Conservation (phyloP, 768 basidiomycete species). For the Mycena galericulata region DNA sequence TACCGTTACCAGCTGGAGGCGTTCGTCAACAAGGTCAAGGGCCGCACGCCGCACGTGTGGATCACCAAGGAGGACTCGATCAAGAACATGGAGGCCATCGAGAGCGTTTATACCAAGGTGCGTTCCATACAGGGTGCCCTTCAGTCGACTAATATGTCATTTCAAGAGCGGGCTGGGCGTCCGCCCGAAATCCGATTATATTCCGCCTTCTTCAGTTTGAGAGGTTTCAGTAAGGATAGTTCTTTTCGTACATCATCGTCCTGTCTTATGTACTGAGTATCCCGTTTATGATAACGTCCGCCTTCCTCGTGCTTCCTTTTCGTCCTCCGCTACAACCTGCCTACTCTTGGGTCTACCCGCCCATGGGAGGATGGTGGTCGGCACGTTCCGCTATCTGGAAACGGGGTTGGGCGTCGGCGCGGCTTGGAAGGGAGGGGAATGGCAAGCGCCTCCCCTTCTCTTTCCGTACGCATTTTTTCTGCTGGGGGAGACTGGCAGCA, state of each 20-base stretch:
- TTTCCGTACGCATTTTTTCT: no score
- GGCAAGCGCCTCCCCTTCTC: no score
- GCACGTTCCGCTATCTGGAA: no score
- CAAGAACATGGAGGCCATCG: slow-evolving; percentile 67
- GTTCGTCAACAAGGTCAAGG: slow-evolving; percentile 52
- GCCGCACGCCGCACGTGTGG: slow-evolving; percentile 66
- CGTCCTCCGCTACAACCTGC: no score
- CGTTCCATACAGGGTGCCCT: slow-evolving; percentile 2
- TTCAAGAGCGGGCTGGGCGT: slow-evolving; percentile 48
- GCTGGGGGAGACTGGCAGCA: no score
- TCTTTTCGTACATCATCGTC: not conserved
- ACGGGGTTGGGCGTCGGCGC: no score
- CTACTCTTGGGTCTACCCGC: no score
- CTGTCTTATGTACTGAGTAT: not conserved
- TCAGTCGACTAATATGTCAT: not conserved
- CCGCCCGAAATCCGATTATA: slow-evolving; percentile 45
- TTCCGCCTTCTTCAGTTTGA: not conserved
- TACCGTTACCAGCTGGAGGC: slow-evolving; percentile 64
- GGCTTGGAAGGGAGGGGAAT: no score
- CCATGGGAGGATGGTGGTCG: no score
- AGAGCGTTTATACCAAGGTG: slow-evolving; percentile 67
- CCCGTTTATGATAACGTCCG: no score
- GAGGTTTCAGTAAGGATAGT: no score
- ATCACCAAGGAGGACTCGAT: slow-evolving; percentile 64
- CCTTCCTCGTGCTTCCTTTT: no score